These are phyloP conservation scores for Colletotrichum sp. DNA, from an alignment of 2,329 filamentous ascomycete species.

Conservation along the genomic window DNA sequence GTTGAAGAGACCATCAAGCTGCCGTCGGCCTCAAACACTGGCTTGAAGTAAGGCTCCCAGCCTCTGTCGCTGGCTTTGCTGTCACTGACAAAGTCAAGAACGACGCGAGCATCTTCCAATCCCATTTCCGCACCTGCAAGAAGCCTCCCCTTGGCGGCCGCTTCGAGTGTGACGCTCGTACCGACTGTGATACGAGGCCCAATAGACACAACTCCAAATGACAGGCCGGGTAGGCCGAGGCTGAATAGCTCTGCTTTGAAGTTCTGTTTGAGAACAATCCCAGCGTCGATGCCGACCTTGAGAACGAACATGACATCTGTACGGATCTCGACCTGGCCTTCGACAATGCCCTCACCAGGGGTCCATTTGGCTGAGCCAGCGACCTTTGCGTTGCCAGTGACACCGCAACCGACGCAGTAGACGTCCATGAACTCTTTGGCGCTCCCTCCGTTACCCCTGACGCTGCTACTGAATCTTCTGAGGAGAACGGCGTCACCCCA, in stretches of 20 bases:
- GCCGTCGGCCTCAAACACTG: slow-evolving; percentile 31
- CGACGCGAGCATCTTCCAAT: slow-evolving; percentile 22
- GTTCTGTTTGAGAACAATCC: slow-evolving; percentile 23
- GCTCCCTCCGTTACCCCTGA: slow-evolving; percentile 18
- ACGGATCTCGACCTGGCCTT: slow-evolving; percentile 27
- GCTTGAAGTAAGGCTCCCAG: slow-evolving; percentile 33
- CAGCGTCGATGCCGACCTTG: slow-evolving; percentile 35
- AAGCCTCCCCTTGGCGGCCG: slow-evolving; percentile 27
- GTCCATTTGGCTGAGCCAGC: slow-evolving; percentile 22
- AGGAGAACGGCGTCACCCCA: slow-evolving; percentile 34
- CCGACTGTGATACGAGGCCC: slow-evolving; percentile 20
- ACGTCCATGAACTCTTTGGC: slow-evolving; percentile 27
- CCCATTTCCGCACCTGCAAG: slow-evolving; percentile 35
- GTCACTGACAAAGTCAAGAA: slow-evolving; percentile 23
- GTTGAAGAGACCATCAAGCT: slow-evolving; percentile 27
- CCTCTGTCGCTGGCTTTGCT: slow-evolving; percentile 22
- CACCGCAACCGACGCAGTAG: slow-evolving; percentile 35
- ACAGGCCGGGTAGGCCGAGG: slow-evolving; percentile 28
- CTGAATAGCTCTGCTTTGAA: slow-evolving; percentile 26
- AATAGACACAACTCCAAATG: slow-evolving; percentile 27
- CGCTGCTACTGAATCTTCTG: slow-evolving; percentile 22
- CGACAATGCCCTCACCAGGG: slow-evolving; percentile 27
- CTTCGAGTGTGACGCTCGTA: slow-evolving; percentile 25
- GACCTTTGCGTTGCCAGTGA: slow-evolving; percentile 28
- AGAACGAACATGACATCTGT: slow-evolving; percentile 28